phyloP scores from a whole-genome alignment of 108 stramenopile species.

The Cylindrotheca closterium region DNA sequence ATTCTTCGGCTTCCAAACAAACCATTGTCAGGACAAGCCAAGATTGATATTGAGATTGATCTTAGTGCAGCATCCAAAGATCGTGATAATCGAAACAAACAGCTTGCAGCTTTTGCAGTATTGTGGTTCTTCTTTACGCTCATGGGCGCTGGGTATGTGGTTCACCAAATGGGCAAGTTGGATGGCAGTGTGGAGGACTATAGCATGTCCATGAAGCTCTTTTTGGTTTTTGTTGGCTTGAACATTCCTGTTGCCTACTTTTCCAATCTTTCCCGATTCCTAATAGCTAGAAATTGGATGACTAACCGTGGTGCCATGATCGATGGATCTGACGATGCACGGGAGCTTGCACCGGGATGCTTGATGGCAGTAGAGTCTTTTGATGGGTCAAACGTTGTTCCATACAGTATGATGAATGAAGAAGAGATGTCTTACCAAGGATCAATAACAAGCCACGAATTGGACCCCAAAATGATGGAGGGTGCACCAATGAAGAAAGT shows the following conservation, averaged over 20 bases:
- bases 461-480: neutral
- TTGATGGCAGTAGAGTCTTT: conserved; percentile 10
- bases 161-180: conserved; percentile 35
- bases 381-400: conserved; percentile 36
- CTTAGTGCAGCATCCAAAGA: conserved; percentile 40
- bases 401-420: conserved; percentile 36
- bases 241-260: conserved; percentile 36
- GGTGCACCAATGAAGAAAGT: neutral
- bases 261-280: conserved; percentile 45
- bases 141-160: conserved; percentile 31
- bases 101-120: conserved; percentile 15
- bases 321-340: conserved; percentile 12
- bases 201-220: conserved; percentile 23
- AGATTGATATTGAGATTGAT: conserved; percentile 72
- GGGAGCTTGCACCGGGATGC: conserved; percentile 13
- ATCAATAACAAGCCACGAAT: conserved; percentile 42
- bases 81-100: conserved; percentile 19
- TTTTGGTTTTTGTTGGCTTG: conserved; percentile 27
- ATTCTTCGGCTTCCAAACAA: conserved; percentile 53
- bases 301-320: conserved; percentile 40
- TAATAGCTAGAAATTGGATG: conserved; percentile 63
- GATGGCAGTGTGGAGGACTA: conserved; percentile 33
- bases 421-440: conserved; percentile 50
- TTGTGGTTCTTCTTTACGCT: conserved; percentile 58
- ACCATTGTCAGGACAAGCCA: conserved; percentile 67